A percentile compares a stretch with the other conserved stretches of the same genome.
Evolutionary conservation across 371 early-diverging fungal species (phyloP).

Genomic region (Mortierella sp.): DNA sequence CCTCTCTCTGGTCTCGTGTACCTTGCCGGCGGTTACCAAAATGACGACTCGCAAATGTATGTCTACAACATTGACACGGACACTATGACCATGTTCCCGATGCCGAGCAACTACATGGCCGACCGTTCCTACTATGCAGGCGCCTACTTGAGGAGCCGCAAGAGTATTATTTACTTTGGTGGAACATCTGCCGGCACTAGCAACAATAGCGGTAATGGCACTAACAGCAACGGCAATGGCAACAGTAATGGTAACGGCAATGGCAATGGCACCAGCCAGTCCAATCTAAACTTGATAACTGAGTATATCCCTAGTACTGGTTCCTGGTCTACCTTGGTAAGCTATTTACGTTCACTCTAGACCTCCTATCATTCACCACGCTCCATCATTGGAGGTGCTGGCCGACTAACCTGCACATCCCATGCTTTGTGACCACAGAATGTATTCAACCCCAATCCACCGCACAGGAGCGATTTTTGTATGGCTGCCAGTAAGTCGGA

Average conservation of each 20-base stretch:
- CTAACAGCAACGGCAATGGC: too few relatives aligned
- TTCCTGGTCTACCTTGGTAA: slow-evolving; percentile 13
- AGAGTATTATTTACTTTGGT: slow-evolving; percentile 21
- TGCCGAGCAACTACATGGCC: slow-evolving; percentile 7
- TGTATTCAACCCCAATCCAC: slow-evolving; percentile 4
- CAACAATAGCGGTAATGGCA: too few relatives aligned
- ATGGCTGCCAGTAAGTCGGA: slow-evolving; percentile 21
- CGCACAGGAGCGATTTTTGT: slow-evolving; percentile 12
- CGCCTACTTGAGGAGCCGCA: slow-evolving; percentile 13
- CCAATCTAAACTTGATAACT: slow-evolving; percentile 5
- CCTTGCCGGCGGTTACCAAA: slow-evolving; percentile 17
- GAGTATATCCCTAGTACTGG: slow-evolving; percentile 15
- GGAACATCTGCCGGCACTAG: not conserved
- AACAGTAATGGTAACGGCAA: too few relatives aligned
- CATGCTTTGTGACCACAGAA: not conserved
- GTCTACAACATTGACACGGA: slow-evolving; percentile 14
- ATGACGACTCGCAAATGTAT: slow-evolving; percentile 17
- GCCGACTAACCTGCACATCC: not conserved
- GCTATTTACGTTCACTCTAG: not conserved
- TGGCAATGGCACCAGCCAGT: too few relatives aligned
- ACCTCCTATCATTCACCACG: too few relatives aligned
- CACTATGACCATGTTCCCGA: slow-evolving; percentile 10
- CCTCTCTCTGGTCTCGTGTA: slow-evolving; percentile 13
- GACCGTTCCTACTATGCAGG: slow-evolving; percentile 10
- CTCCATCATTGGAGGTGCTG: too few relatives aligned